Evolutionary conservation across 2,329 filamentous ascomycete species (phyloP).

Genomic region (Fonsecaea erecta): DNA sequence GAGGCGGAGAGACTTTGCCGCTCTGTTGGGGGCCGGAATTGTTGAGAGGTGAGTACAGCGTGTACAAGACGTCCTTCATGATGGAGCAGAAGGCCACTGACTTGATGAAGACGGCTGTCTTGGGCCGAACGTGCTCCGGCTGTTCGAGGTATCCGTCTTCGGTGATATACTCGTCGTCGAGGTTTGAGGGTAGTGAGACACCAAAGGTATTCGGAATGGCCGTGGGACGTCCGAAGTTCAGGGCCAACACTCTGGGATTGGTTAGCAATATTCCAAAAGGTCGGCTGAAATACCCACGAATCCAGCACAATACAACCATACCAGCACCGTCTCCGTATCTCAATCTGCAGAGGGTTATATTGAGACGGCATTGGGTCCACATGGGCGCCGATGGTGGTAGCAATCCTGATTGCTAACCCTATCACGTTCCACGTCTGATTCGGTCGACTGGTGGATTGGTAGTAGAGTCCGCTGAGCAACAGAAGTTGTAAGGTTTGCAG

Average conservation of each 20-base stretch:
- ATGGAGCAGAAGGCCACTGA: background rate
- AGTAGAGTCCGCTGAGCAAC: background rate
- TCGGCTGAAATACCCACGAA: background rate
- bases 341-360: background rate
- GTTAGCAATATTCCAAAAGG: background rate
- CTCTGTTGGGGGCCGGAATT: background rate
- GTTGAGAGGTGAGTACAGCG: background rate
- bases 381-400: background rate
- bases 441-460: background rate
- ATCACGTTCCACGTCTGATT: constrained; percentile 2
- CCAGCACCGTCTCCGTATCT: background rate
- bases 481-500: background rate
- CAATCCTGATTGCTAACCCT: background rate
- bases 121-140: background rate
- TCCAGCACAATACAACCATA: background rate
- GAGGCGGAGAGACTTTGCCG: background rate
- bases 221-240: background rate
- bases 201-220: background rate
- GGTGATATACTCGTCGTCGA: background rate
- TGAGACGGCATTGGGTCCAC: background rate
- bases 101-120: background rate
- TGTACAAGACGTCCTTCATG: background rate
- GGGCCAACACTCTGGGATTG: background rate
- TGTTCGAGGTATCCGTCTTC: background rate
- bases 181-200: background rate